Base-by-base conservation (phyloP, 768 basidiomycete species). In the Leucocoprinus sp. region DNA sequence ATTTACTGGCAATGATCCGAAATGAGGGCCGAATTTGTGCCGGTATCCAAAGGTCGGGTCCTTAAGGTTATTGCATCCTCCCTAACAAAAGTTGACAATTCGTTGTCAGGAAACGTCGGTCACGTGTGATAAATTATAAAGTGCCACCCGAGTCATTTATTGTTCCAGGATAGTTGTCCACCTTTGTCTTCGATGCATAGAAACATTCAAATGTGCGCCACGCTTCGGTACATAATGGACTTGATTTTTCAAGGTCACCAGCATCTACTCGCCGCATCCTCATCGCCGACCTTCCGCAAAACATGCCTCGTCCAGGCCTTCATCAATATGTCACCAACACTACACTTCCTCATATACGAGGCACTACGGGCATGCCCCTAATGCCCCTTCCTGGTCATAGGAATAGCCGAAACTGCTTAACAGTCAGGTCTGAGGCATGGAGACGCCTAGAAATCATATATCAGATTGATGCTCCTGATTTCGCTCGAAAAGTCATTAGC, bases 361-460 rank as follows among this genome's bases (percentile, higher is more conserved):
- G 57, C 18, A 58, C 60, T 17, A 50, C 55, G 22, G 54, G 54
- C 42, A 62, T 64, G 27, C 54, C 62, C 7, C 41, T 62, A 27
- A 56, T 57, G 49, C 69, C 68, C n/a, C 61, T 61, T 5, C 51
- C 58, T 35, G 63, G 64, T 42, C 70, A 72, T 50, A 72, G 70
- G 57, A 72, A 69, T 53, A 72, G 76, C 55, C 38, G 55, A 39
- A 76, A 77, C 51, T 44, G 56, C 22, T 61, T 74, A 17, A 44
- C 43, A 5, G 60, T 78, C 43, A 66, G 64, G 18, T 70, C 74
- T 8, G 73, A 76, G 43, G 49, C 58, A 8, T 75, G 74, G 60
- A 67, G 81, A 50, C 66, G 62, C 45, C 60, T 85, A n/a, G 74
- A 76, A 53, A 57, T 55, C 19, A 75, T 80, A 15, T 63, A 69